These are phyloP conservation scores for Thalassiosira mediterranea DNA, from an alignment of 352 stramenopile genomes.

Conservation along the genomic window DNA sequence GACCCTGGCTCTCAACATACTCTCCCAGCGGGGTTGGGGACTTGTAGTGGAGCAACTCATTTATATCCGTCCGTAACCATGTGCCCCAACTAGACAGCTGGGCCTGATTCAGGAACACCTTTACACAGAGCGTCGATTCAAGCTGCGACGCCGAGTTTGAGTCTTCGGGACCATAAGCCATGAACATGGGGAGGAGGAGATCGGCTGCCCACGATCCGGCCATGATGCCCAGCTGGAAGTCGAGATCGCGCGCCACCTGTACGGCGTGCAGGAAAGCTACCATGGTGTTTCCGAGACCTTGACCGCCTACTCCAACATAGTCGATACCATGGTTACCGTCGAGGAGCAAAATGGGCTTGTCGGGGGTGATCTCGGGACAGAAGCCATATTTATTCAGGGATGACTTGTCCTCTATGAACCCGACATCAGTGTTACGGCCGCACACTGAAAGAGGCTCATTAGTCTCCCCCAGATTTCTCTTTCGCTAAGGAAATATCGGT, in stretches of 20 bases:
- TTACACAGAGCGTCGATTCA: background rate
- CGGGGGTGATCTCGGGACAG: too few species aligned
- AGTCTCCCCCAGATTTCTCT: too few species aligned
- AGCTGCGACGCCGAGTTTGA: background rate
- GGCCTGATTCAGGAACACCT: background rate
- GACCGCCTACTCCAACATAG: too few species aligned
- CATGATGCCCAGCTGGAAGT: background rate
- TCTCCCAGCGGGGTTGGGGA: background rate
- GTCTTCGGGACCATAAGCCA: background rate
- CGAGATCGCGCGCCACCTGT: background rate
- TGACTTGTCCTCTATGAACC: too few species aligned
- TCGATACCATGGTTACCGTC: too few species aligned
- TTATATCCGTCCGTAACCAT: background rate
- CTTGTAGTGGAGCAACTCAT: background rate
- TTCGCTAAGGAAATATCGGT: too few species aligned
- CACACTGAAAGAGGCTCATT: conserved; percentile 2
- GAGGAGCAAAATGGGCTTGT: too few species aligned
- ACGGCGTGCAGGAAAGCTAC: conserved; percentile 1
- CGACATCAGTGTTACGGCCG: background rate
- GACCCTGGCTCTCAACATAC: background rate
- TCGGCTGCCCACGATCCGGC: background rate
- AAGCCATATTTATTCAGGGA: too few species aligned
- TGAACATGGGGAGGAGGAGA: background rate
- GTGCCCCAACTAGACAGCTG: background rate
- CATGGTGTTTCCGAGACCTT: conserved; percentile 4